phyloP scores from a whole-genome alignment of 805 yeast species.

The Ascoidea asiatica region DNA sequence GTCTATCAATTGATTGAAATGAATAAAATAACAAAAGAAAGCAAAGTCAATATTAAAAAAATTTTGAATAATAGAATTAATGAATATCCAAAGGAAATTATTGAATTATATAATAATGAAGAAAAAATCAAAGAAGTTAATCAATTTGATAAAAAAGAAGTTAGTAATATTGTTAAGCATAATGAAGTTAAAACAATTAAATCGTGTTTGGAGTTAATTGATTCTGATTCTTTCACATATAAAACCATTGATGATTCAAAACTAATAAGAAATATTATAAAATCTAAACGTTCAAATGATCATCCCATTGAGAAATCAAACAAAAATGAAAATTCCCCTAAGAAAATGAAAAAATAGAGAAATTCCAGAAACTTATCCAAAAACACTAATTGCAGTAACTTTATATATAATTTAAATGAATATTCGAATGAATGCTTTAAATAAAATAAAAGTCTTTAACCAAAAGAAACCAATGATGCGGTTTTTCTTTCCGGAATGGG shows the following conservation, averaged over 20 bases:
- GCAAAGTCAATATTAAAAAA: slow-evolving; percentile 16
- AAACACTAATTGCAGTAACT: too few relatives aligned
- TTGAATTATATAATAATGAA: slow-evolving; percentile 6
- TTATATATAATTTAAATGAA: too few relatives aligned
- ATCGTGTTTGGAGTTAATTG: slow-evolving; percentile 19
- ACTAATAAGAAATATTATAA: slow-evolving; percentile 42
- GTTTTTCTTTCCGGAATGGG: too few relatives aligned
- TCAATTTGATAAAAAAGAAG: slow-evolving; percentile 19
- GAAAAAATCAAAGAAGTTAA: slow-evolving; percentile 5
- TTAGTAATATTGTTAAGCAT: slow-evolving; percentile 43
- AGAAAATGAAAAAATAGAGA: too few relatives aligned
- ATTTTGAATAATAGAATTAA: slow-evolving; percentile 23
- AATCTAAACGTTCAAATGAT: too few relatives aligned
- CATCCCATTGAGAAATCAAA: too few relatives aligned
- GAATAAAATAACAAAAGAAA: slow-evolving; percentile 28
- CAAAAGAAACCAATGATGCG: too few relatives aligned
- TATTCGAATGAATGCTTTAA: too few relatives aligned
- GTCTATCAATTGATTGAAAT: slow-evolving; percentile 47
- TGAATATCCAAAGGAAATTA: slow-evolving; percentile 31
- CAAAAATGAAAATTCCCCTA: too few relatives aligned
- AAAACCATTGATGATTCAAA: slow-evolving; percentile 44
- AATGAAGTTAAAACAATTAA: slow-evolving; percentile 42
- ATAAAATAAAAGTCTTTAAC: too few relatives aligned
- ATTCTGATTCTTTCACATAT: slow-evolving; percentile 15
- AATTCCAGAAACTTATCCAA: too few relatives aligned